phyloP scores from a whole-genome alignment of 2,329 filamentous ascomycete genomes.

The Clarireedia paspali region DNA sequence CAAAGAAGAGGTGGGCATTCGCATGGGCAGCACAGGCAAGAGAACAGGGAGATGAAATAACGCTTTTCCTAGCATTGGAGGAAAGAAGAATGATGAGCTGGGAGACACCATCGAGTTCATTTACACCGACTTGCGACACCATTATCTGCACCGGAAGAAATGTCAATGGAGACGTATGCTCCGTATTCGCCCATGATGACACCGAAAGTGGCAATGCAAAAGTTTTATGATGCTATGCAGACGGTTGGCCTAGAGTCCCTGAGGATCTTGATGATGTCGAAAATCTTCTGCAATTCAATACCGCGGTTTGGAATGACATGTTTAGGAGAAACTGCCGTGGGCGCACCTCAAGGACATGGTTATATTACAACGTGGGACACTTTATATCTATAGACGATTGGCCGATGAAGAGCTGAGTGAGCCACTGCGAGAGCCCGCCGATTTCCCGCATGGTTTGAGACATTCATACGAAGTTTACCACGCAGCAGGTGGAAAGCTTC shows the following conservation, averaged over 20 bases:
- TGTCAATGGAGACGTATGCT: neutral
- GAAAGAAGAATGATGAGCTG: neutral
- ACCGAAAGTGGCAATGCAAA: neutral
- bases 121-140: neutral
- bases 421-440: neutral
- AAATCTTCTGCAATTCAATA: neutral
- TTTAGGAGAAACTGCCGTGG: neutral
- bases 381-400: neutral
- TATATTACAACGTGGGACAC: neutral
- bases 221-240: neutral
- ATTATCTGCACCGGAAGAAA: neutral
- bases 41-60: neutral
- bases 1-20: neutral
- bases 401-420: neutral
- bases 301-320: neutral
- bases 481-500: neutral
- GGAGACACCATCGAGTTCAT: neutral
- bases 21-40: neutral
- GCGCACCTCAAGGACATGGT: neutral
- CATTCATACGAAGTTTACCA: neutral
- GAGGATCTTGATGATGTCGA: constrained; percentile 1
- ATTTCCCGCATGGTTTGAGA: neutral
- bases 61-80: neutral
- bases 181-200: neutral
- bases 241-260: neutral